Base-by-base conservation (phyloP, 192 early-diverging fungal species). In the Podila minutissima region DNA sequence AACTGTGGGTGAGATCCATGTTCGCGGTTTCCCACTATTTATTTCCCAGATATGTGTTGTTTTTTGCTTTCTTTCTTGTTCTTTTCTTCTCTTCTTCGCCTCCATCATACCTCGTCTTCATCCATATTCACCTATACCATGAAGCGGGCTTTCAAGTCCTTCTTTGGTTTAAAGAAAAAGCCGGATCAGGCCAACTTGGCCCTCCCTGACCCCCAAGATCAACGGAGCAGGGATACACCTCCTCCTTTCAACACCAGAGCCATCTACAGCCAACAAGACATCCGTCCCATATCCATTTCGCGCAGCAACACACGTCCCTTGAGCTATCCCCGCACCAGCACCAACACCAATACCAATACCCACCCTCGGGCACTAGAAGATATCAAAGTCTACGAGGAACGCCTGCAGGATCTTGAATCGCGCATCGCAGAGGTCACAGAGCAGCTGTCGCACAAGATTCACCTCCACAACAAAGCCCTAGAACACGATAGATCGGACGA, bases 141-240 rank as follows among this genome's bases (percentile, higher is more conserved):
- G 71, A 73, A 73, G 20, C 59, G 58, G 57, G 71, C 35, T 19
- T 59, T 73, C 20, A 41, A 35, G 26, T 60, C 71, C 24, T 59
- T 73, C 41, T 63, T 73, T 55, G 71, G 71, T 11, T 29, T 58
- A 15, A 73, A 73, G 55, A 59, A 69, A 38, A 19, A 32, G 12
- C 15, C 62, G 33, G 20, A n/a, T n/a, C 31, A 26, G n/a, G 35
- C 12, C 20, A 20, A 11, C 13, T 20, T n/a, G 53, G 28, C 26
- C 24, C 26, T 6, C n/a, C 2, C 53, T 38, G 20, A 15, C 26
- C 3, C 17, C 59, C 17, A 17, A 17, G 17, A 19, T 20, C 35
- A 26, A 22, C 0, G 26, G 65, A 67, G 15, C 65, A 37, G 50
- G n/a, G 53, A 55, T 26, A n/a, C 53, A 2, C 20, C 20, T 55